phyloP scores from a whole-genome alignment of 148 eudicot genomes.

The Euryodendron excelsum region DNA sequence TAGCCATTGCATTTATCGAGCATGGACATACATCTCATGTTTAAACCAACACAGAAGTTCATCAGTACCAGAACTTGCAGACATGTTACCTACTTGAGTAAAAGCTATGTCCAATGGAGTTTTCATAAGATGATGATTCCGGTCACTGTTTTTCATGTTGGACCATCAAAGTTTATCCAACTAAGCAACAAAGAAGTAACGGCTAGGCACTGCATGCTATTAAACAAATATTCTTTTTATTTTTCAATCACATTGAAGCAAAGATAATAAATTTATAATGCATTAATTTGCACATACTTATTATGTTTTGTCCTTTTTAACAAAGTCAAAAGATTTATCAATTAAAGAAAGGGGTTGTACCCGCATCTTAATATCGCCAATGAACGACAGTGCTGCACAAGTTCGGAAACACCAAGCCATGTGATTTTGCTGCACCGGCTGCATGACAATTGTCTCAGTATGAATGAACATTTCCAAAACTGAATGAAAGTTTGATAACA shows the following conservation, averaged over 20 bases:
- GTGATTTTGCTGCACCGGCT: conserved; percentile 83
- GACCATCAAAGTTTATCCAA: neutral
- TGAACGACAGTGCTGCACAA: conserved; percentile 60
- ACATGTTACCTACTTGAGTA: too few species aligned
- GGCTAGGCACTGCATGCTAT: neutral
- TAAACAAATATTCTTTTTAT: neutral
- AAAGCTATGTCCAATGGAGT: too few species aligned
- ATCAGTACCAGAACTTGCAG: too few species aligned
- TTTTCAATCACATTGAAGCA: neutral
- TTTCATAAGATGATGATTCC: too few species aligned
- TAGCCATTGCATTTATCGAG: too few species aligned
- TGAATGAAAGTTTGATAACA: neutral
- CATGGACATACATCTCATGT: too few species aligned
- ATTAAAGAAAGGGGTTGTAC: conserved; percentile 37
- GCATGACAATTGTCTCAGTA: conserved; percentile 23
- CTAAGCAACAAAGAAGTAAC: neutral
- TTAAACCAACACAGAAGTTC: too few species aligned
- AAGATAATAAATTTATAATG: neutral
- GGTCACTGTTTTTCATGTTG: neutral
- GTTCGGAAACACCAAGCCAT: conserved; percentile 58
- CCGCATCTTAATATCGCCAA: conserved; percentile 92
- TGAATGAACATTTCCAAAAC: conserved; percentile 7
- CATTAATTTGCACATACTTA: neutral
- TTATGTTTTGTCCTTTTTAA: neutral
- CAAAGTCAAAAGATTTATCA: neutral